phyloP scores from a whole-genome alignment of 352 stramenopile species.

The Pythium aphanidermatum region DNA sequence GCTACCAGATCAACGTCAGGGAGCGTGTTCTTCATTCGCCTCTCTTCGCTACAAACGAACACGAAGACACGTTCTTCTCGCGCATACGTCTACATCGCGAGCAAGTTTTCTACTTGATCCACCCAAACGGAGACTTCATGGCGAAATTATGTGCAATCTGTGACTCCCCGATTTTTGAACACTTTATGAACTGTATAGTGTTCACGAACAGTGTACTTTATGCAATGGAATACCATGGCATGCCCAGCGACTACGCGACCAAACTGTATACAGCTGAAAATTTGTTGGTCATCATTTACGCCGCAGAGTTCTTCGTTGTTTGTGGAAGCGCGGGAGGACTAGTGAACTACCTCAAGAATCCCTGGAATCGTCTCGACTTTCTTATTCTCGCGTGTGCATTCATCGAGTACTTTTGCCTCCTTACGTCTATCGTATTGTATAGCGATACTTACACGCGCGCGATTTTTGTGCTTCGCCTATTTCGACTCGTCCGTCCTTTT shows the following conservation, averaged over 20 bases:
- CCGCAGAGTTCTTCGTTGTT: slow-evolving; percentile 58
- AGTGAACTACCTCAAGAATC: slow-evolving; percentile 61
- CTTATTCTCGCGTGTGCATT: slow-evolving; percentile 54
- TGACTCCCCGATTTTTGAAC: slow-evolving; percentile 60
- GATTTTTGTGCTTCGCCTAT: slow-evolving; percentile 76
- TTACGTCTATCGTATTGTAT: slow-evolving; percentile 48
- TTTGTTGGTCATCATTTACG: slow-evolving; percentile 65
- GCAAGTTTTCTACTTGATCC: slow-evolving; percentile 58
- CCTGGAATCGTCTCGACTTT: slow-evolving; percentile 80
- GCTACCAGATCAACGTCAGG: slow-evolving; percentile 20
- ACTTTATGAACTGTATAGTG: slow-evolving; percentile 72
- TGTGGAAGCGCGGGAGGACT: slow-evolving; percentile 48
- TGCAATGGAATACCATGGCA: slow-evolving; percentile 72
- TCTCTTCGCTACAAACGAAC: slow-evolving; percentile 38
- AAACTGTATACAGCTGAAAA: slow-evolving; percentile 61
- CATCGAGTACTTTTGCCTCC: slow-evolving; percentile 63
- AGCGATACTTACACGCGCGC: slow-evolving; percentile 59
- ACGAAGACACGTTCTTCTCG: slow-evolving; percentile 53
- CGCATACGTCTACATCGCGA: slow-evolving; percentile 51
- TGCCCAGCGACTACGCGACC: slow-evolving; percentile 45
- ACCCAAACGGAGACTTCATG: slow-evolving; percentile 41
- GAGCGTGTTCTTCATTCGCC: slow-evolving; percentile 41
- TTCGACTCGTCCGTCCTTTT: slow-evolving; percentile 71
- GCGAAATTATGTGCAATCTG: slow-evolving; percentile 40
- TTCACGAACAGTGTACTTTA: slow-evolving; percentile 74